phyloP scores from a whole-genome alignment of 140 eudicot species.

The Oenanthe javanica region DNA sequence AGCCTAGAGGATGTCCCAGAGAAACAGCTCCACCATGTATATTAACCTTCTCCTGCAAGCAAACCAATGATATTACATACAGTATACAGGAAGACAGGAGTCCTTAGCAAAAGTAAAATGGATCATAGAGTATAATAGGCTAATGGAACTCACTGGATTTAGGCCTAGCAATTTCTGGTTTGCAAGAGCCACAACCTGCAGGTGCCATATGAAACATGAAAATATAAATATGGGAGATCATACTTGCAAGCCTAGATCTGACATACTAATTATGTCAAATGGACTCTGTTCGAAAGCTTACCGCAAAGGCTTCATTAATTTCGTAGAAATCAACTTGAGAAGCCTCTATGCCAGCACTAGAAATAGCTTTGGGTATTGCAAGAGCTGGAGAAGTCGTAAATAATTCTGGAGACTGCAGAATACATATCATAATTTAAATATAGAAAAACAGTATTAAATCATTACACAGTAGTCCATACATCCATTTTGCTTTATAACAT shows the following conservation, averaged over 20 bases:
- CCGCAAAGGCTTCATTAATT: slow-evolving; percentile 95
- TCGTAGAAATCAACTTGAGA: slow-evolving; percentile 86
- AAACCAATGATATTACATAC: slow-evolving; percentile 7
- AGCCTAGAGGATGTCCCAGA: slow-evolving; percentile 96
- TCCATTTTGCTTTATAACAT: not conserved
- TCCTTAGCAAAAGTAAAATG: not conserved
- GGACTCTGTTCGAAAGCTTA: slow-evolving; percentile 26
- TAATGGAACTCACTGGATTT: slow-evolving; percentile 53
- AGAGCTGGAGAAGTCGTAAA: slow-evolving; percentile 95
- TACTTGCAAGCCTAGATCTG: slow-evolving; percentile 3
- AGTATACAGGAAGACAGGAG: not conserved
- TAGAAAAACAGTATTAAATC: not conserved
- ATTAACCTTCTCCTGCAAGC: slow-evolving; percentile 76
- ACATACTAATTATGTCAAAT: not conserved
- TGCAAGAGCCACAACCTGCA: slow-evolving; percentile 95
- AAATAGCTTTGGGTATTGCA: slow-evolving; percentile 93
- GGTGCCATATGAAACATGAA: slow-evolving; percentile 14
- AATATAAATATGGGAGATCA: slow-evolving; percentile 7
- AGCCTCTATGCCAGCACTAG: slow-evolving; percentile 75
- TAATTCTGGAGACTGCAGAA: slow-evolving; percentile 78
- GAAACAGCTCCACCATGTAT: slow-evolving; percentile 98
- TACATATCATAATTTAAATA: slow-evolving; percentile 8
- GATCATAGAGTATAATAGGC: not conserved
- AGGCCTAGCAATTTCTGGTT: slow-evolving; percentile 77
- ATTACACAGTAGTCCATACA: not conserved